These are phyloP conservation scores for Fusarium multiceps DNA, from an alignment of 2,329 filamentous ascomycete genomes.

Conservation along the genomic window DNA sequence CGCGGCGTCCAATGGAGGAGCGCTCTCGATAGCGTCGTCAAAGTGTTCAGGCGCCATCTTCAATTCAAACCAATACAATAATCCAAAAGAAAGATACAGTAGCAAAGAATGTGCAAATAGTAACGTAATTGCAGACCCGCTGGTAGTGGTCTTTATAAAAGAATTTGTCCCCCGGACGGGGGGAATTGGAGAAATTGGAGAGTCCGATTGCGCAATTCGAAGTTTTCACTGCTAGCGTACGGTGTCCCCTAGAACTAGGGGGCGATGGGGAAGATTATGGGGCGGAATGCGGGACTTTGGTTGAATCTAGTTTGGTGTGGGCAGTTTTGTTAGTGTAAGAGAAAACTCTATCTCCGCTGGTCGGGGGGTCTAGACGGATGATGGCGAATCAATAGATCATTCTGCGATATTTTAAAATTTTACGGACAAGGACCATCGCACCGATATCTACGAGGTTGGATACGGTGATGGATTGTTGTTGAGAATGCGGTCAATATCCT, in stretches of 20 bases:
- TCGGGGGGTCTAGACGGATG: slow-evolving; percentile 2
- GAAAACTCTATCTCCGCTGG: slow-evolving; percentile 14
- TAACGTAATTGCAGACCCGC: slow-evolving; percentile 1
- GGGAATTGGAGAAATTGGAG: not conserved
- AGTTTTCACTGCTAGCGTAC: slow-evolving; percentile 31
- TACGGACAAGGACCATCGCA: no score
- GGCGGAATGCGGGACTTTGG: not conserved
- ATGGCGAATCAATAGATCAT: not conserved
- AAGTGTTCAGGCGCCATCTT: slow-evolving; percentile 12
- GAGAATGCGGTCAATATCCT: not conserved
- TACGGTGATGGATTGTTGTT: no score
- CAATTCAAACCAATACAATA: not conserved
- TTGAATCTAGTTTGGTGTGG: slow-evolving; percentile 3
- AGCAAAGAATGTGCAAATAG: not conserved
- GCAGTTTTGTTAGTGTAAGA: not conserved
- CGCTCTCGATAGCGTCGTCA: slow-evolving; percentile 21
- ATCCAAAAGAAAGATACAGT: not conserved
- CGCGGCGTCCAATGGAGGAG: not conserved
- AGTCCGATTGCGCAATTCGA: slow-evolving; percentile 40
- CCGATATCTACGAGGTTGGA: no score
- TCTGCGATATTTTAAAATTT: not conserved
- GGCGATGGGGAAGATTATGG: slow-evolving; percentile 27
- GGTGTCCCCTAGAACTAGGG: slow-evolving; percentile 14
- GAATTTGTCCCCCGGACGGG: not conserved
- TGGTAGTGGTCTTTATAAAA: not conserved